Evolutionary conservation across 2,329 filamentous ascomycete genomes (phyloP).

Genomic region (Sordariomycetes sp.): DNA sequence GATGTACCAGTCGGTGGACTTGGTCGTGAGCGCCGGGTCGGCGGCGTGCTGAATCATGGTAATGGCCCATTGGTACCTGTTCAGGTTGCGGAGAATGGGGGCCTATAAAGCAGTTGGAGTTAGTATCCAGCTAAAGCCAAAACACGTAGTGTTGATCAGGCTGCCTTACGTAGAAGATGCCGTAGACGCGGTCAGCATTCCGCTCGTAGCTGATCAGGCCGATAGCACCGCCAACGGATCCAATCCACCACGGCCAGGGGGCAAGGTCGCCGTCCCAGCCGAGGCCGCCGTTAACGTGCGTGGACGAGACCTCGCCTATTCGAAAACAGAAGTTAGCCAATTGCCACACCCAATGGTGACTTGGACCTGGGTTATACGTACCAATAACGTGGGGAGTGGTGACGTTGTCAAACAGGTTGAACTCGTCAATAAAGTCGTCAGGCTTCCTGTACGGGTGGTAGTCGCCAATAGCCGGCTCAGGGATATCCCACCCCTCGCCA

Average conservation of each 20-base stretch:
- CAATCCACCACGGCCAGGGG: constrained; percentile 42
- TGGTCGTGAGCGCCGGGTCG: constrained; percentile 31
- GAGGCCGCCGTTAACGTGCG: constrained; percentile 36
- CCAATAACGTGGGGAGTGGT: constrained; percentile 16
- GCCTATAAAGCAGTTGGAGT: constrained; percentile 14
- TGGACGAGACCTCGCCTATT: constrained; percentile 34
- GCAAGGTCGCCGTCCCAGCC: constrained; percentile 30
- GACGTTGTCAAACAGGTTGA: constrained; percentile 38
- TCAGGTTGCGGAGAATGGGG: constrained; percentile 32
- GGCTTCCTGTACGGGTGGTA: constrained; percentile 39
- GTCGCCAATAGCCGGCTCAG: constrained; percentile 28
- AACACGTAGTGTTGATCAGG: not conserved
- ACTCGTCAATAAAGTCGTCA: constrained; percentile 32
- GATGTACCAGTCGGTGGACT: constrained; percentile 34
- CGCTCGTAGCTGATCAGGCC: constrained; percentile 52
- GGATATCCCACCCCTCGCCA: constrained; percentile 25
- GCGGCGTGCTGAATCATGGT: constrained; percentile 35
- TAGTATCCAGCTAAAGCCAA: not conserved
- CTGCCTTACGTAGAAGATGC: constrained; percentile 26
- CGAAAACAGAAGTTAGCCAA: not conserved
- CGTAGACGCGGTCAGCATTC: constrained; percentile 45
- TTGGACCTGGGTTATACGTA: not conserved
- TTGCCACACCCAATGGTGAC: not conserved
- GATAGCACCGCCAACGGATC: constrained; percentile 50
- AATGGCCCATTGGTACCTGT: constrained; percentile 36